phyloP scores from a whole-genome alignment of 352 stramenopile species.

The Phytophthora crassamura region DNA sequence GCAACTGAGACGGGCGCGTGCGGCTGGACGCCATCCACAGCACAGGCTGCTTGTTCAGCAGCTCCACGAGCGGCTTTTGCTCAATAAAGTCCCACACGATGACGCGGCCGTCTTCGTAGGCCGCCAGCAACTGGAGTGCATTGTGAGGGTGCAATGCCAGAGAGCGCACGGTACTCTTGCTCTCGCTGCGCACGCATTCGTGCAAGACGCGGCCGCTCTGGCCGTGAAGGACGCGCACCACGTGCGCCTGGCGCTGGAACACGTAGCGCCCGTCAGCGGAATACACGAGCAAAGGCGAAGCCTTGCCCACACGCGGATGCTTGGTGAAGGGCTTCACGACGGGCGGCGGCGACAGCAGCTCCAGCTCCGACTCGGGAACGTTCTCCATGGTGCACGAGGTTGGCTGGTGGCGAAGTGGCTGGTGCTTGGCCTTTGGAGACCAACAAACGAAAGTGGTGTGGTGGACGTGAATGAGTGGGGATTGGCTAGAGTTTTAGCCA shows the following conservation, averaged over 20 bases:
- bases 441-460: no score
- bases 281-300: slow-evolving; percentile 71
- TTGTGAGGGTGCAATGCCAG: slow-evolving; percentile 79
- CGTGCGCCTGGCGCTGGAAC: slow-evolving; percentile 81
- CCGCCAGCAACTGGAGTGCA: slow-evolving; percentile 67
- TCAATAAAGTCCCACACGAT: slow-evolving; percentile 82
- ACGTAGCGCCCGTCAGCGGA: slow-evolving; percentile 75
- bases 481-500: no score
- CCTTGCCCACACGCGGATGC: no score
- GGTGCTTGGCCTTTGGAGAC: no score
- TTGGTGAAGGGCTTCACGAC: slow-evolving; percentile 17
- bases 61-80: slow-evolving; percentile 66
- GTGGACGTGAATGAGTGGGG: no score
- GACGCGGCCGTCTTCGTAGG: slow-evolving; percentile 72
- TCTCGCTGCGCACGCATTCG: slow-evolving; percentile 56
- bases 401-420: no score
- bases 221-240: slow-evolving; percentile 73
- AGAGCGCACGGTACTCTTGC: slow-evolving; percentile 43
- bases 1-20: slow-evolving; percentile 61
- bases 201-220: slow-evolving; percentile 80
- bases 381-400: no score
- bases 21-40: slow-evolving; percentile 77
- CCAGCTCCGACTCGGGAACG: slow-evolving; percentile 27
- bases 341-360: slow-evolving; percentile 44
- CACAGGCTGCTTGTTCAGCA: slow-evolving; percentile 52